Percentiles rank a stretch among this genome's conserved stretches.
These are phyloP conservation scores for Pogostemon cablin DNA, from an alignment of 257 asterid genomes.

Conservation along the genomic window DNA sequence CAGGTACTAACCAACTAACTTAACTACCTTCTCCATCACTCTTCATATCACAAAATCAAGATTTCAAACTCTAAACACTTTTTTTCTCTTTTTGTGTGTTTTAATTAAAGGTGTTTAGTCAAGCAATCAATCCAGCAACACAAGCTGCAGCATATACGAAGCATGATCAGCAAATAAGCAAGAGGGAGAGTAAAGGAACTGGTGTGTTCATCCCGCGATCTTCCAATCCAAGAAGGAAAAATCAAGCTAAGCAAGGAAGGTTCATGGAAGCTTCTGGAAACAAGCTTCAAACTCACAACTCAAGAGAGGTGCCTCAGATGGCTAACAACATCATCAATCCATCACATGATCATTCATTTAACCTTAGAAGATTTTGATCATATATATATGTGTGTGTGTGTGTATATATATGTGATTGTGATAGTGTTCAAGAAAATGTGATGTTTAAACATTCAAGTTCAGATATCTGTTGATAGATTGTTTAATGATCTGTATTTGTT, in stretches of 20 bases:
- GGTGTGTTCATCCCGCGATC: constrained; percentile 87
- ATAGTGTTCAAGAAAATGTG: constrained; percentile 6
- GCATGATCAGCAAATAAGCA: constrained; percentile 46
- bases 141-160: constrained; percentile 38
- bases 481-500: constrained; percentile 20
- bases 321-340: constrained; percentile 30
- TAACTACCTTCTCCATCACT: background rate
- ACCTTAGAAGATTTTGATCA: constrained; percentile 48
- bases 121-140: constrained; percentile 46
- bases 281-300: constrained; percentile 43
- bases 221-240: constrained; percentile 54
- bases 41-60: background rate
- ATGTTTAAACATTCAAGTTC: background rate
- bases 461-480: constrained; percentile 25
- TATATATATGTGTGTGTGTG: background rate
- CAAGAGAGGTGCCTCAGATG: constrained; percentile 50
- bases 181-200: constrained; percentile 82
- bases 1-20: constrained; percentile 43
- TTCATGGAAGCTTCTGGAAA: constrained; percentile 39
- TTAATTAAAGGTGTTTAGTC: constrained; percentile 44
- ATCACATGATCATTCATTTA: constrained; percentile 46
- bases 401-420: background rate
- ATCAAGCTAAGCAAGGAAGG: constrained; percentile 45
- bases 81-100: background rate
- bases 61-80: background rate